Percentiles rank a stretch among this genome's conserved stretches.
Evolutionary conservation across 2,329 filamentous ascomycete species (phyloP).

Genomic region (Talaromyces amestolkiae): DNA sequence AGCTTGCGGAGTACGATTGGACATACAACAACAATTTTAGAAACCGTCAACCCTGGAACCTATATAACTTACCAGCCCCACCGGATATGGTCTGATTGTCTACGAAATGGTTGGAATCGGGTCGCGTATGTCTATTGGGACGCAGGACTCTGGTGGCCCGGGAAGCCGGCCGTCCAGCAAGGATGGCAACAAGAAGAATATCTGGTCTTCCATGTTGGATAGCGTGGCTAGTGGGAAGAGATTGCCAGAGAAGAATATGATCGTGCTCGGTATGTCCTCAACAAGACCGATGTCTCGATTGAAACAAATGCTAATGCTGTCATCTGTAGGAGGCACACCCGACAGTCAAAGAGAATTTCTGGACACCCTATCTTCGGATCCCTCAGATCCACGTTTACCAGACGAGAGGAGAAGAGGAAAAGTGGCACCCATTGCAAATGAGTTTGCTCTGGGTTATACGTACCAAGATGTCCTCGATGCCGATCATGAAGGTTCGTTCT

Average conservation of each 20-base stretch:
- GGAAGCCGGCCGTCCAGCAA: conserved; percentile 53
- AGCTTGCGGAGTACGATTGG: conserved; percentile 14
- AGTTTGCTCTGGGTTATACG: conserved; percentile 88
- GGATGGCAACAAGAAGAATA: conserved; percentile 71
- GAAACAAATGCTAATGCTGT: neutral
- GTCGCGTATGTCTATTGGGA: conserved; percentile 39
- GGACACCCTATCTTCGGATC: conserved; percentile 53
- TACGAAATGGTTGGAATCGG: conserved; percentile 37
- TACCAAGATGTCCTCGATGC: conserved; percentile 93
- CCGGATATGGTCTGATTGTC: conserved; percentile 36
- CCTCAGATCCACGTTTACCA: conserved; percentile 40
- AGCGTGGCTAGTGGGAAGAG: conserved; percentile 85
- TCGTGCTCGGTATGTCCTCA: conserved; percentile 68
- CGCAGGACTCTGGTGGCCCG: conserved; percentile 34
- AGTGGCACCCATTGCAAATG: conserved; percentile 79
- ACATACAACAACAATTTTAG: neutral
- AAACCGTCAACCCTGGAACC: conserved; percentile 3
- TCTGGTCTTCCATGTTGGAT: conserved; percentile 93
- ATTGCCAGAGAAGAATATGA: conserved; percentile 84
- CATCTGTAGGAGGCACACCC: conserved; percentile 66
- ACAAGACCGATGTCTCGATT: neutral
- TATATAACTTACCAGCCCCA: conserved; percentile 12
- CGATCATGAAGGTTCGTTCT: conserved; percentile 74
- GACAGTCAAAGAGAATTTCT: conserved; percentile 84
- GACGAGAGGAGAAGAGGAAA: conserved; percentile 52